These are phyloP conservation scores for Nyctanthes arbortristis DNA, from an alignment of 257 asterid genomes.

Conservation along the genomic window DNA sequence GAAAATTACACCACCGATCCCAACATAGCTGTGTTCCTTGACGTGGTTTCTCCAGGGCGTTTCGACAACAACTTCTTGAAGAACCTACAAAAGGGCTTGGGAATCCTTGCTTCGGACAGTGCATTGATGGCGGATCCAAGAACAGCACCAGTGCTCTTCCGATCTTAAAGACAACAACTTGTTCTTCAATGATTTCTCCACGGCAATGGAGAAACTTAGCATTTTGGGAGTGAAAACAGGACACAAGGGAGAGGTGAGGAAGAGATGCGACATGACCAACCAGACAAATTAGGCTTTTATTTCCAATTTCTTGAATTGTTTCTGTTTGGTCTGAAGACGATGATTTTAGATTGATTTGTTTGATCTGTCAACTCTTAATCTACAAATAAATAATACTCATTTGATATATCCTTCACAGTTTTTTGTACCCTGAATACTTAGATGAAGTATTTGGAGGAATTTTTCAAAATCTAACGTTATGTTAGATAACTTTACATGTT, in stretches of 20 bases:
- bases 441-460: too few species aligned
- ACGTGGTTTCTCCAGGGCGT: constrained; percentile 64
- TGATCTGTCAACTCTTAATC: neutral
- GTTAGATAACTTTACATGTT: neutral
- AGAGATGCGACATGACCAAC: constrained; percentile 59
- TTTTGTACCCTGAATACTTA: too few species aligned
- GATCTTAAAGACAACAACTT: constrained; percentile 50
- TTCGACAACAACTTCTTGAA: constrained; percentile 71
- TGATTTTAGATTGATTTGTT: neutral
- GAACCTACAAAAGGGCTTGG: constrained; percentile 68
- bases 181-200: constrained; percentile 68
- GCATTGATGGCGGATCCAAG: constrained; percentile 55
- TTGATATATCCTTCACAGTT: too few species aligned
- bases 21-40: constrained; percentile 81
- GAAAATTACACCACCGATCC: constrained; percentile 45
- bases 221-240: constrained; percentile 67
- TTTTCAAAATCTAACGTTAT: neutral
- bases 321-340: too few species aligned
- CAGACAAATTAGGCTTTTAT: neutral
- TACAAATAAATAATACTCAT: neutral
- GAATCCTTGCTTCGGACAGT: constrained; percentile 69
- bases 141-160: constrained; percentile 48
- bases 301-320: neutral
- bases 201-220: constrained; percentile 85
- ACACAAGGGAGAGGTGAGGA: constrained; percentile 72